phyloP scores from a whole-genome alignment of 2,329 filamentous ascomycete species.

The Penicillium nordicum region DNA sequence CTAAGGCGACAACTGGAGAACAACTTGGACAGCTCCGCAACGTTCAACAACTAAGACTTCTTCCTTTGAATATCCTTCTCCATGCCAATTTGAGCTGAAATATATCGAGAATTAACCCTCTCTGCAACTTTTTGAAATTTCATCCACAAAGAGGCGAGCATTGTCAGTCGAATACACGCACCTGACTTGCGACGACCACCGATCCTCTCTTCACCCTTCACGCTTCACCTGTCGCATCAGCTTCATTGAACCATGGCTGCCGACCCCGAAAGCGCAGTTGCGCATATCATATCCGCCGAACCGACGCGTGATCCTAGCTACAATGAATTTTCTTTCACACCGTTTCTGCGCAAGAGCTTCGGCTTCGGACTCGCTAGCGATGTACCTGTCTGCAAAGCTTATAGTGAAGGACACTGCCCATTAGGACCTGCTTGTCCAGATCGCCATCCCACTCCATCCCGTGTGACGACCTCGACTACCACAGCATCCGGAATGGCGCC shows the following conservation, averaged over 20 bases:
- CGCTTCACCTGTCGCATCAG: background rate
- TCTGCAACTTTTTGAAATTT: too few species aligned
- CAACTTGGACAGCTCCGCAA: conserved; percentile 5
- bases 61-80: background rate
- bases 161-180: background rate
- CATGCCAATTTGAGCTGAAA: background rate
- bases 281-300: conserved; percentile 36
- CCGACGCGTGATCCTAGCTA: conserved; percentile 37
- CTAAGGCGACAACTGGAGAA: conserved; percentile 7
- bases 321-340: conserved; percentile 78
- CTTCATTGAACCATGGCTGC: conserved; percentile 28
- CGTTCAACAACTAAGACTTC: background rate
- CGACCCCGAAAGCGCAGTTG: conserved; percentile 33
- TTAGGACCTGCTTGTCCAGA: conserved; percentile 81
- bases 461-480: conserved; percentile 44
- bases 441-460: conserved; percentile 61
- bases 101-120: too few species aligned
- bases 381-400: conserved; percentile 80
- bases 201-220: background rate
- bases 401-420: conserved; percentile 80
- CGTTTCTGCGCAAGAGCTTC: conserved; percentile 79
- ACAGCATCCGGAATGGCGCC: conserved; percentile 42
- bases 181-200: background rate
- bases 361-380: conserved; percentile 77
- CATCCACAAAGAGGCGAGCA: background rate